Conservation (phyloP, 768 basidiomycete species). For the Hygrophorus pudorinus region DNA sequence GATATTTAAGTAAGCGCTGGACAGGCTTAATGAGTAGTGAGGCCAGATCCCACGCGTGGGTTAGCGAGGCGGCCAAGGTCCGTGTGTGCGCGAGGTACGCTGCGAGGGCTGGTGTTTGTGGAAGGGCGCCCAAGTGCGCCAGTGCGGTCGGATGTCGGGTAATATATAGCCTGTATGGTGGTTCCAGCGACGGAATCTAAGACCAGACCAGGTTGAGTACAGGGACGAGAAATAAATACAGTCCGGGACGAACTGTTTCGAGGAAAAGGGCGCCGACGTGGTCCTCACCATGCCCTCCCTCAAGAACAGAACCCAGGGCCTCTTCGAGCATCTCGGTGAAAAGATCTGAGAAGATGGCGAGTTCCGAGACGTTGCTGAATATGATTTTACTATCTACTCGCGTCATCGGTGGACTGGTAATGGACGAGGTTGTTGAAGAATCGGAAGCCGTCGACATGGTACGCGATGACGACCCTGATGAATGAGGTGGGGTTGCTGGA, state of each 20-base stretch:
- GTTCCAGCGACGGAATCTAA: slow-evolving; percentile 62
- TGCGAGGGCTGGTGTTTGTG: slow-evolving; percentile 46
- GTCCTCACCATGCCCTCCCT: slow-evolving; percentile 61
- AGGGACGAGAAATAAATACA: slow-evolving; percentile 1
- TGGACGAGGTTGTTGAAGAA: slow-evolving; percentile 26
- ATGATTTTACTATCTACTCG: slow-evolving; percentile 59
- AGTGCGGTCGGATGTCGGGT: slow-evolving; percentile 65
- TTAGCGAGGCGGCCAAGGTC: slow-evolving; percentile 55
- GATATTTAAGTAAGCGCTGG: slow-evolving; percentile 91
- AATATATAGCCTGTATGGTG: slow-evolving; percentile 72
- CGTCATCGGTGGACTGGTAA: slow-evolving; percentile 51
- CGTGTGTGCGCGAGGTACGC: slow-evolving; percentile 61
- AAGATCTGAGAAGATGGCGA: slow-evolving; percentile 60
- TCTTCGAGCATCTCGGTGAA: slow-evolving; percentile 57
- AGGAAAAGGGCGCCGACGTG: slow-evolving; percentile 62
- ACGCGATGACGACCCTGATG: slow-evolving; percentile 38
- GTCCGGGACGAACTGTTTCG: slow-evolving; percentile 42
- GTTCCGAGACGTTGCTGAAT: slow-evolving; percentile 68
- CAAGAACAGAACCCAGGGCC: slow-evolving; percentile 53
- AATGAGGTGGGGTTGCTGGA: slow-evolving; percentile 30
- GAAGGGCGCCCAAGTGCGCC: slow-evolving; percentile 60
- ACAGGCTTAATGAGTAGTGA: slow-evolving; percentile 97
- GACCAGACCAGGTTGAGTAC: slow-evolving; percentile 5
- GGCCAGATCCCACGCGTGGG: slow-evolving; percentile 87
- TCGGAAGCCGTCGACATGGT: slow-evolving; percentile 44